Base-by-base conservation (phyloP, 345 rosid species). In the Conringia planisiliqua region DNA sequence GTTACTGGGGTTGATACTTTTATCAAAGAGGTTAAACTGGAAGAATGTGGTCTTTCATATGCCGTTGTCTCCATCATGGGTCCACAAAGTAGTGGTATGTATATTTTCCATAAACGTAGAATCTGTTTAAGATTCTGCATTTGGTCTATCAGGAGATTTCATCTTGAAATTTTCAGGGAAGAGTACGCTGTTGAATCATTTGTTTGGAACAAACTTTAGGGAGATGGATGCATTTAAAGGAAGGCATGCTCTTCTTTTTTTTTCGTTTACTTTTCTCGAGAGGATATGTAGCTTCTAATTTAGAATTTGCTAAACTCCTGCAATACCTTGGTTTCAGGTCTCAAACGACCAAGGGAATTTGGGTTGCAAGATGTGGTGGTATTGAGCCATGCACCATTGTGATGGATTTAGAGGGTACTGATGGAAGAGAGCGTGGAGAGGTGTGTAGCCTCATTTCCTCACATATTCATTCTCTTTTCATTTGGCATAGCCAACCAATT, bases 371-470 rank as follows among this genome's bases (percentile, higher is more conserved):
- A 83, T 93, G 89, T 60, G 84, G 86, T 60, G 97, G 90, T 42
- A 89, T 95, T 74, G 98, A 95, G 75, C 99, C 99, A 22, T 87
- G 88, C 71, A 96, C 99, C 32, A 81, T 96, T 39, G 92, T 96
- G 75, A 92, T 96, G 98, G 99, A 95, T 69, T 84, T 95, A 83
- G 98, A 95, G 90, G 99, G 99, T 48, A 92, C 99, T 5, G 99
- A 95, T 84, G 99, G 99, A 74, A 88, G 99, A 83, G 99, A 96
- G 82, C 92, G 97, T 35, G 99, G 99, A 83, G 99, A 95, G 97
- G 99, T 95, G 75, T 70, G 62, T 71, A 17, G 16, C 42, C 43
- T 42, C n/a, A n/a, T n/a, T n/a, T n/a, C n/a, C n/a, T 13, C 1
- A 7, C 13, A 13, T 50, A 59, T 46, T 24, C 18, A 4, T 14